Conservation (phyloP, 306 rosid genomes). For the Ochetophila trinervis region DNA sequence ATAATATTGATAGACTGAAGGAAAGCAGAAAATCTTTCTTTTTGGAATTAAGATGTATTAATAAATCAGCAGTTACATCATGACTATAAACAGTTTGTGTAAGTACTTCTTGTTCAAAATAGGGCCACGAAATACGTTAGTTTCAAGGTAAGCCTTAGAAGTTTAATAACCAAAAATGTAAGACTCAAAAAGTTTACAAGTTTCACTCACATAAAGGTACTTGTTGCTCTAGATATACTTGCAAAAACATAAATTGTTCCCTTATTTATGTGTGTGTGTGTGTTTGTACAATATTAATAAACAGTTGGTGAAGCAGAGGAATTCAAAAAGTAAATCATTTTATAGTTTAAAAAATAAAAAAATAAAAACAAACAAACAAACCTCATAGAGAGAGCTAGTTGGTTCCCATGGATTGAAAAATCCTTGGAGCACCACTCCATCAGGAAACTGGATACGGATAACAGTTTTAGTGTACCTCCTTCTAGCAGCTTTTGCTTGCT, state of each 20-base stretch:
- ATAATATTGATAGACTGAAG: background rate
- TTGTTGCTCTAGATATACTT: background rate
- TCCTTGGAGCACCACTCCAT: conserved; percentile 90
- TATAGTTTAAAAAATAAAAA: conserved; percentile 15
- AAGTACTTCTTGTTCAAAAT: conserved; percentile 2
- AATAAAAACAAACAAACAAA: no score
- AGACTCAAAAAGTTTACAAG: no score
- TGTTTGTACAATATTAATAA: background rate
- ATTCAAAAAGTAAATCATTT: conserved; percentile 7
- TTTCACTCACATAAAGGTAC: no score
- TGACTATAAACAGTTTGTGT: background rate
- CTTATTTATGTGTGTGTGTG: background rate
- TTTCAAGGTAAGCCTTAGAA: background rate
- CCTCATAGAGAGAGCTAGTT: conserved; percentile 77
- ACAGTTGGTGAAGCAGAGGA: background rate
- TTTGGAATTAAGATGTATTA: background rate
- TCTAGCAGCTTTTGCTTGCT: conserved; percentile 78
- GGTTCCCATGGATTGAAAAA: conserved; percentile 78
- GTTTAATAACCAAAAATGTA: no score
- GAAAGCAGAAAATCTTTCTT: background rate
- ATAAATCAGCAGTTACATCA: background rate
- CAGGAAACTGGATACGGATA: conserved; percentile 88
- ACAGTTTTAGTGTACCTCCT: conserved; percentile 60
- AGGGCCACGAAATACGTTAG: background rate
- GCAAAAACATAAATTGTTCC: no score